Evolutionary conservation across 176 grass and related monocot species (phyloP).

Genomic region (Poa annua): DNA sequence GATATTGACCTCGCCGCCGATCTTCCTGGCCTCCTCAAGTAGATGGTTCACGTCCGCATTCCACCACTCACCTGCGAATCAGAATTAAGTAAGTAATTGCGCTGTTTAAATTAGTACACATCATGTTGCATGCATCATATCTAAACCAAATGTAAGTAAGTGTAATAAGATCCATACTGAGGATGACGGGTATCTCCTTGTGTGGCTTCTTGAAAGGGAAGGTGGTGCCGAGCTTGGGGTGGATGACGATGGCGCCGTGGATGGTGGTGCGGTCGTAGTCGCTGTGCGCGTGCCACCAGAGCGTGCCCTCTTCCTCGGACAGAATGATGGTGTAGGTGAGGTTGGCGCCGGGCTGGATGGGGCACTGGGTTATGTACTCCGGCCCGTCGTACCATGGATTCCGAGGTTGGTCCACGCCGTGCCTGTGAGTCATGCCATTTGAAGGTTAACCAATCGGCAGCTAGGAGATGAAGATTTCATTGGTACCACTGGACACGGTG

Average conservation of each 20-base stretch:
- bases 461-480: no score
- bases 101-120: no score
- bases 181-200: conserved; percentile 43
- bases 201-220: conserved; percentile 57
- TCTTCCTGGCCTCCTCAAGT: no score
- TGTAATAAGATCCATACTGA: no score
- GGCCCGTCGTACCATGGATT: conserved; percentile 46
- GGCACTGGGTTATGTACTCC: conserved; percentile 24
- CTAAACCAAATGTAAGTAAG: no score
- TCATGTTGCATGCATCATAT: no score
- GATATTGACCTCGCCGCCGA: no score
- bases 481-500: no score
- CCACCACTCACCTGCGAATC: no score
- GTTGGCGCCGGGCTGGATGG: conserved; percentile 41
- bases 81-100: no score
- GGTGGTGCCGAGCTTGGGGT: conserved; percentile 44
- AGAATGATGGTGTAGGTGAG: conserved; percentile 59
- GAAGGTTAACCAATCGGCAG: no score
- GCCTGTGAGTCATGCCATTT: conserved; percentile 28
- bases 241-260: conserved; percentile 70
- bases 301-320: conserved; percentile 62
- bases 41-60: no score
- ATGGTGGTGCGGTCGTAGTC: conserved; percentile 64
- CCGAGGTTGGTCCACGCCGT: conserved; percentile 62
- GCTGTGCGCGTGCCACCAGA: conserved; percentile 72